A percentile compares a stretch with the other conserved stretches of the same genome.
Evolutionary conservation across 1,139 yeast genomes (phyloP).

Genomic region (Yamadazyma membranifaciens): DNA sequence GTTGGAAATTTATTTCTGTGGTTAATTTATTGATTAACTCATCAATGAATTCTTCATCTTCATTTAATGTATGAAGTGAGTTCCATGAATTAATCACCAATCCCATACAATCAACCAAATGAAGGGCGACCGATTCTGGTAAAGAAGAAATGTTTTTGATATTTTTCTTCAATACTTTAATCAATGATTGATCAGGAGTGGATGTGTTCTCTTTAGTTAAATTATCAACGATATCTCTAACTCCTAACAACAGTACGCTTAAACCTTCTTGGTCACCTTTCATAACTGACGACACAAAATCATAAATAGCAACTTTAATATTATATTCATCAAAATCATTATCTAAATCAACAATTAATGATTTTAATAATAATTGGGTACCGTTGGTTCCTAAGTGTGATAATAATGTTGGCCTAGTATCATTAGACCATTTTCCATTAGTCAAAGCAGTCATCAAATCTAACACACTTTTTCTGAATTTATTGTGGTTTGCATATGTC

Average conservation of each 20-base stretch:
- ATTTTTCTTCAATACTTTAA: conserved; percentile 59
- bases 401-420: conserved; percentile 68
- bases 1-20: conserved; percentile 18
- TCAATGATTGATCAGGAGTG: conserved; percentile 32
- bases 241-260: conserved; percentile 73
- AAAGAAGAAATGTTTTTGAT: conserved; percentile 50
- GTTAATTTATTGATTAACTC: conserved; percentile 45
- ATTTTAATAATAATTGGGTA: conserved; percentile 57
- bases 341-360: conserved; percentile 60
- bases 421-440: conserved; percentile 55
- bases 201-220: conserved; percentile 19
- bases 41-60: conserved; percentile 51
- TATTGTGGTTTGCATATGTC: conserved; percentile 52
- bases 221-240: conserved; percentile 53
- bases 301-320: conserved; percentile 59
- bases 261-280: conserved; percentile 84
- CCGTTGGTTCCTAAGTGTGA: conserved; percentile 72
- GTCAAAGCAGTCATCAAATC: conserved; percentile 63
- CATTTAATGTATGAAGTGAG: conserved; percentile 48
- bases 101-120: conserved; percentile 63
- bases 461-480: conserved; percentile 52
- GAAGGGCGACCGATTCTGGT: conserved; percentile 59
- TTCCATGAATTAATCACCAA: conserved; percentile 71
- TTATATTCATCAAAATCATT: conserved; percentile 56
- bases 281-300: conserved; percentile 74